These are phyloP conservation scores for Endotrypanum monterogeii DNA, from an alignment of 208 protist species.

Conservation along the genomic window DNA sequence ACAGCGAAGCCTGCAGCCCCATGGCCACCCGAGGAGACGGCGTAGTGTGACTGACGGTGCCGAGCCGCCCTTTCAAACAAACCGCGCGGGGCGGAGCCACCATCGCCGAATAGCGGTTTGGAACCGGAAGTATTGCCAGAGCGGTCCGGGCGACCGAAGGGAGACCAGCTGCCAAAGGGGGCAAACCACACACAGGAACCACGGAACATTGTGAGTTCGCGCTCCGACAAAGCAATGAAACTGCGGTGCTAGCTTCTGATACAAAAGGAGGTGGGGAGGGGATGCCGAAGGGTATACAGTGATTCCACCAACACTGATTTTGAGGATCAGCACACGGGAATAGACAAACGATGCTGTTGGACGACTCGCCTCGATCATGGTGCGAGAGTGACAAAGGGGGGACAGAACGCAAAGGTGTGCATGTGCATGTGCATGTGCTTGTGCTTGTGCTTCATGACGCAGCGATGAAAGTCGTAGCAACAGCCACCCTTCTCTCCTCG, in stretches of 20 bases:
- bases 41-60: conserved; percentile 31
- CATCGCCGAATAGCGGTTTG: conserved; percentile 15
- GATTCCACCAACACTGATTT: background rate
- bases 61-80: conserved; percentile 30
- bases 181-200: conserved; percentile 1
- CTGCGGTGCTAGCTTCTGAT: background rate
- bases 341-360: background rate
- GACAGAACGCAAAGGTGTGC: too few relatives aligned
- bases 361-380: background rate
- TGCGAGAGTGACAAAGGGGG: background rate
- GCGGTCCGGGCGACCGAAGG: conserved; percentile 27
- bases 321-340: background rate
- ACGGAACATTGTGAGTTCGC: conserved; percentile 15
- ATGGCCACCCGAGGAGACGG: conserved; percentile 22
- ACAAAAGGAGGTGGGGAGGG: background rate
- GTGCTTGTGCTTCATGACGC: too few relatives aligned
- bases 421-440: too few relatives aligned
- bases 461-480: background rate
- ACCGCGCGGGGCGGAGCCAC: conserved; percentile 25
- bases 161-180: conserved; percentile 20
- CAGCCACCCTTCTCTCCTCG: too few relatives aligned
- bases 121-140: conserved; percentile 17
- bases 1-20: background rate
- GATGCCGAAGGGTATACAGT: background rate
- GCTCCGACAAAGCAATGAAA: background rate